These are phyloP conservation scores for Saturnispora mendoncae DNA, from an alignment of 805 yeast genomes.

Conservation along the genomic window DNA sequence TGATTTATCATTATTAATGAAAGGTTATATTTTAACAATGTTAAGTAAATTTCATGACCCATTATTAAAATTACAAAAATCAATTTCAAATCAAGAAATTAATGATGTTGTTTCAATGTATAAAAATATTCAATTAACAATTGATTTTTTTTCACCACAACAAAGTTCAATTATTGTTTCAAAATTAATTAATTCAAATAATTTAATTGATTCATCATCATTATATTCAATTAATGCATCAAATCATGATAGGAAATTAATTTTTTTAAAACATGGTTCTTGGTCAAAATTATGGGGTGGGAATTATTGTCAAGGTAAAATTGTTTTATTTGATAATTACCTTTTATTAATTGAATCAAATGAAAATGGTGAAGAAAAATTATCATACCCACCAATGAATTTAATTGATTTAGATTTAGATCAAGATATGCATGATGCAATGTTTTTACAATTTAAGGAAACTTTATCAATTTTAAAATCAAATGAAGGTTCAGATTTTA, in stretches of 20 bases:
- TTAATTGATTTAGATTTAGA: conserved; percentile 8
- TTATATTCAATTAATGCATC: conserved; percentile 6
- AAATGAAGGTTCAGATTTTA: conserved; percentile 4
- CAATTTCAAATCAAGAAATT: conserved; percentile 3
- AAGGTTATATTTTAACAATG: conserved; percentile 10
- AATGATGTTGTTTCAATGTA: conserved; percentile 7
- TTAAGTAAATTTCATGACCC: conserved; percentile 11
- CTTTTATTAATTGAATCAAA: conserved; percentile 6
- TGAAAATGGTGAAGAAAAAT: conserved; percentile 9
- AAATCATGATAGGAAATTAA: conserved; percentile 7
- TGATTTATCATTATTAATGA: conserved; percentile 4
- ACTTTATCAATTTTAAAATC: conserved; percentile 8
- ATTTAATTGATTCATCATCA: background rate
- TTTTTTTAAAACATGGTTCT: conserved; percentile 7
- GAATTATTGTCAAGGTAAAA: conserved; percentile 6
- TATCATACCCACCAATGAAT: conserved; percentile 7
- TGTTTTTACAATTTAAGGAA: conserved; percentile 9
- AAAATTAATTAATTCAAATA: background rate
- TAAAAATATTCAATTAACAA: conserved; percentile 8
- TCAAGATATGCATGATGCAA: conserved; percentile 10
- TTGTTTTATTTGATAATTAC: conserved; percentile 9
- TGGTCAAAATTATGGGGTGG: conserved; percentile 12
- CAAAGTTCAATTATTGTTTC: conserved; percentile 7
- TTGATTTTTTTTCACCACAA: conserved; percentile 9
- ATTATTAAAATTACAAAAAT: conserved; percentile 8